These are phyloP conservation scores for Elasticomyces elasticus DNA, from an alignment of 495 filamentous ascomycete genomes.

Conservation along the genomic window DNA sequence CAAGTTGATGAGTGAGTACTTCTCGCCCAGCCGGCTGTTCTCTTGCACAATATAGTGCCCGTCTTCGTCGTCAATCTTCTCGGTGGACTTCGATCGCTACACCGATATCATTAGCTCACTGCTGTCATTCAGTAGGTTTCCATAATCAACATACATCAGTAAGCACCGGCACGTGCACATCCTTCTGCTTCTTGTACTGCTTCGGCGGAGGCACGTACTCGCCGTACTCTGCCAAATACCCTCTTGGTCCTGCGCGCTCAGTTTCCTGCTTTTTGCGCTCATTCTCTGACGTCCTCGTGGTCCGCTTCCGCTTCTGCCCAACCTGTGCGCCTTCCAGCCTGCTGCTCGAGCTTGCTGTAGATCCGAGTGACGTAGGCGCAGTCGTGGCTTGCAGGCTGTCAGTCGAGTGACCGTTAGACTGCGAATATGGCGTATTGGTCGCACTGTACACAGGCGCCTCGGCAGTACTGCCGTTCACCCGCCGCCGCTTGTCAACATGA, in stretches of 20 bases:
- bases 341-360: constrained; percentile 46
- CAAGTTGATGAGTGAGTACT: constrained; percentile 80
- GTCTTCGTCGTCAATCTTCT: constrained; percentile 85
- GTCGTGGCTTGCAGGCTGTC: constrained; percentile 49
- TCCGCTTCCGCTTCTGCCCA: constrained; percentile 81
- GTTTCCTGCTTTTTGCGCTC: constrained; percentile 53
- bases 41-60: constrained; percentile 89
- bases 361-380: constrained; percentile 80
- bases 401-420: constrained; percentile 32
- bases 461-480: constrained; percentile 7
- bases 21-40: constrained; percentile 69
- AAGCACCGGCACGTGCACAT: constrained; percentile 74
- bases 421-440: constrained; percentile 22
- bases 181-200: constrained; percentile 81
- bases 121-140: constrained; percentile 8
- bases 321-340: constrained; percentile 38
- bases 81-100: constrained; percentile 30
- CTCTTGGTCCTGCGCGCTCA: constrained; percentile 60
- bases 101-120: constrained; percentile 12
- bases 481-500: constrained; percentile 18
- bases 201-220: constrained; percentile 77
- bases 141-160: constrained; percentile 60
- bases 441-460: constrained; percentile 13
- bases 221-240: constrained; percentile 57
- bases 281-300: constrained; percentile 62